Percentiles rank a stretch among this genome's conserved stretches.
Evolutionary conservation across 495 filamentous ascomycete genomes (phyloP).

Genomic region (Hypoxylon cercidicola): DNA sequence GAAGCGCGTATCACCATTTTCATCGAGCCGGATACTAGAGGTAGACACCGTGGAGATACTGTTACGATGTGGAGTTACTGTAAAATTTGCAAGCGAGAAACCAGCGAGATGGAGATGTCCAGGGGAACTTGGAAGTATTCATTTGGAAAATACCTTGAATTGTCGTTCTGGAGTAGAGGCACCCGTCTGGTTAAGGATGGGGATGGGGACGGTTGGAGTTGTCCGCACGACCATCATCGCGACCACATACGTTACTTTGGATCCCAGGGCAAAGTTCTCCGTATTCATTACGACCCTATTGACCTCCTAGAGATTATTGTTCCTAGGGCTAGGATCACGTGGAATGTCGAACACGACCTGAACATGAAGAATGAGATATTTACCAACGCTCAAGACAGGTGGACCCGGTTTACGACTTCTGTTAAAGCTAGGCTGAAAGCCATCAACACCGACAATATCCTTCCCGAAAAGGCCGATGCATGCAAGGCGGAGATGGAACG

Average conservation of each 20-base stretch:
- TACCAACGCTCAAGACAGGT: conserved; percentile 76
- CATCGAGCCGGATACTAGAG: conserved; percentile 71
- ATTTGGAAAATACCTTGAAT: conserved; percentile 95
- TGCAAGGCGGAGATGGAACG: conserved; percentile 84
- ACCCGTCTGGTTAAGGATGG: conserved; percentile 79
- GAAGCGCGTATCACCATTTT: conserved; percentile 92
- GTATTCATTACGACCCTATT: conserved; percentile 91
- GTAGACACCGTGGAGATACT: conserved; percentile 66
- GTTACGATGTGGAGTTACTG: conserved; percentile 99
- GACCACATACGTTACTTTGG: conserved; percentile 95
- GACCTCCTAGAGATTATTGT: conserved; percentile 96
- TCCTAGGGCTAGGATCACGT: conserved; percentile 86
- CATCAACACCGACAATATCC: conserved; percentile 89
- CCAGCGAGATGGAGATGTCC: conserved; percentile 91
- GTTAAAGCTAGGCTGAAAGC: conserved; percentile 83
- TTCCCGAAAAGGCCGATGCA: conserved; percentile 82
- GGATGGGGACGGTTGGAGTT: conserved; percentile 55
- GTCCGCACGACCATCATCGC: conserved; percentile 90
- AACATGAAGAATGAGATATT: conserved; percentile 93
- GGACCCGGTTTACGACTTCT: conserved; percentile 86
- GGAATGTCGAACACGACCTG: conserved; percentile 96
- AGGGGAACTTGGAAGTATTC: conserved; percentile 98
- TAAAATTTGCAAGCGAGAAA: conserved; percentile 89
- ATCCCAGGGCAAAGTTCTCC: conserved; percentile 82
- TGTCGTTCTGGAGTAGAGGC: conserved; percentile 93